Conservation (phyloP, 1,284 basidiomycete species). For the Chondrostereum purpureum region DNA sequence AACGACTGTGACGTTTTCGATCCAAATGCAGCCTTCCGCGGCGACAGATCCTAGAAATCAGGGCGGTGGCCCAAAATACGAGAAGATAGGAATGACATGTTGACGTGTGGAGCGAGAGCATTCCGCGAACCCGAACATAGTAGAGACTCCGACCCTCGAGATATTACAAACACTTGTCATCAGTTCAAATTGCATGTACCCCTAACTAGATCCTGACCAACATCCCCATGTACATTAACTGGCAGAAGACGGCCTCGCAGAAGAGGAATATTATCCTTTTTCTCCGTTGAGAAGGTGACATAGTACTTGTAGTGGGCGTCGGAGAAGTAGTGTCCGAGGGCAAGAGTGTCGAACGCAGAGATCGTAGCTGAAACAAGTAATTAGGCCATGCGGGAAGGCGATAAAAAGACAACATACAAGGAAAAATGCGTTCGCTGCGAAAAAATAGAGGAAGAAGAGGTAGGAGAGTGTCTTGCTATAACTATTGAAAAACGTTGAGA, state of each 20-base stretch:
- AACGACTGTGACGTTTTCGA: too few species aligned
- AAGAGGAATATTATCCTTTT: constrained; percentile 14
- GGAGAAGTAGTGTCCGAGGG: constrained; percentile 8
- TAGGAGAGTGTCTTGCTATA: constrained; percentile 62
- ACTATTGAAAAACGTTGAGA: constrained; percentile 51
- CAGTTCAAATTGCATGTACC: too few species aligned
- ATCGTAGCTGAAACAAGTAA: constrained; percentile 8
- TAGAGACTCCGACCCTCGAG: too few species aligned
- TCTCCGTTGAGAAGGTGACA: constrained; percentile 19
- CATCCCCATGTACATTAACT: constrained; percentile 14
- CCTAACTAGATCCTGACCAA: constrained; percentile 12
- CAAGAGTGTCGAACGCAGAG: constrained; percentile 12
- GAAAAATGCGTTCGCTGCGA: constrained; percentile 91
- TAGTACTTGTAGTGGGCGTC: constrained; percentile 19
- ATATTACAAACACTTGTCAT: too few species aligned
- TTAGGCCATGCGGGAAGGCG: neutral
- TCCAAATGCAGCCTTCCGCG: too few species aligned
- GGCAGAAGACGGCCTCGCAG: constrained; percentile 13
- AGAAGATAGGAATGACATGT: too few species aligned
- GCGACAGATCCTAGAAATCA: too few species aligned
- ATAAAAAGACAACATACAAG: constrained; percentile 51
- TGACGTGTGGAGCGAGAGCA: too few species aligned
- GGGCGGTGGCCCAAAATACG: too few species aligned
- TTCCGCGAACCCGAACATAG: too few species aligned
- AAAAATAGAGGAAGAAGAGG: constrained; percentile 75